phyloP scores from a whole-genome alignment of 441 rosid species.

The Pelargonium myrrhifolium region DNA sequence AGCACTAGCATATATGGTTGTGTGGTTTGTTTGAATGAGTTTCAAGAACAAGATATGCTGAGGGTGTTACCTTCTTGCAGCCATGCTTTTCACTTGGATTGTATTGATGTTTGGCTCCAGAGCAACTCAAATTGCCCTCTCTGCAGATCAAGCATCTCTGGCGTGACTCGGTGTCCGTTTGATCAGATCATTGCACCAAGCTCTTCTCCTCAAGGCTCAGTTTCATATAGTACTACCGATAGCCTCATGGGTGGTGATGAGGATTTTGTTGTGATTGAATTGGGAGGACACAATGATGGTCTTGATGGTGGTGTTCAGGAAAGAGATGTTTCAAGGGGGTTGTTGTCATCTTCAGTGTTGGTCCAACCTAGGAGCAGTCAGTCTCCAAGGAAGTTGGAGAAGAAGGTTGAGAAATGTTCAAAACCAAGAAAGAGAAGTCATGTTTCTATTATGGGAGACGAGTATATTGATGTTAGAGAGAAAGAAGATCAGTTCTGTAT shows the following conservation, averaged over 20 bases:
- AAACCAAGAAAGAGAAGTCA: constrained; percentile 27
- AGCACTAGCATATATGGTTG: constrained; percentile 34
- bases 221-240: constrained; percentile 20
- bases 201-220: constrained; percentile 55
- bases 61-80: constrained; percentile 52
- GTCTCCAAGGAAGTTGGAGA: constrained; percentile 28
- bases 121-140: constrained; percentile 53
- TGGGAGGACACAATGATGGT: constrained; percentile 24
- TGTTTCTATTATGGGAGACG: constrained; percentile 44
- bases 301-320: constrained; percentile 25
- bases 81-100: constrained; percentile 53
- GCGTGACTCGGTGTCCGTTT: constrained; percentile 28
- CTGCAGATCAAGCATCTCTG: constrained; percentile 53
- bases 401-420: constrained; percentile 16
- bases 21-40: constrained; percentile 56
- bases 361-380: constrained; percentile 21
- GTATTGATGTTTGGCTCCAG: constrained; percentile 57
- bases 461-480: constrained; percentile 46
- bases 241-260: constrained; percentile 40
- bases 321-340: constrained; percentile 19
- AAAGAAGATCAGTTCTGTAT: constrained; percentile 36
- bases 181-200: constrained; percentile 48
- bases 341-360: not conserved
- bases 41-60: constrained; percentile 48
- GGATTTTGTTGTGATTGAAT: constrained; percentile 55